A percentile compares a stretch with the other conserved stretches of the same genome.
These are phyloP conservation scores for Trichoderma simmonsii DNA, from an alignment of 2,329 filamentous ascomycete species.

Conservation along the genomic window DNA sequence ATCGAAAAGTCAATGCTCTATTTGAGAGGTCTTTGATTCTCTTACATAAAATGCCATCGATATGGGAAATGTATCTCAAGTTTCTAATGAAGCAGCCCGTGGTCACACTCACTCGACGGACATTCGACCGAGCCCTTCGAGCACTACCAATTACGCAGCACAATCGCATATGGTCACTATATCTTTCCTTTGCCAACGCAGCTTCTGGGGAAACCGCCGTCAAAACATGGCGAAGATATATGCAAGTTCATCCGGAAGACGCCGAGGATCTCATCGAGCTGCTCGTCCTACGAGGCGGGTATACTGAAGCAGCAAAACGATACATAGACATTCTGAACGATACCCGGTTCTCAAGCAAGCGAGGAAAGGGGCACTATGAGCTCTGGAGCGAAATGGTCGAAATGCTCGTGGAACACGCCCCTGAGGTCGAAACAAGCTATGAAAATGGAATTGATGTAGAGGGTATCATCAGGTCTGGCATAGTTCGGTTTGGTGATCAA, in stretches of 20 bases:
- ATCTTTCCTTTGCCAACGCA: constrained; percentile 85
- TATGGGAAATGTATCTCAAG: constrained; percentile 96
- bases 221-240: constrained; percentile 91
- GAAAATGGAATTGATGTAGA: constrained; percentile 87
- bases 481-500: constrained; percentile 87
- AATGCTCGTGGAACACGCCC: constrained; percentile 84
- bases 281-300: constrained; percentile 74
- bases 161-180: constrained; percentile 90
- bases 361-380: constrained; percentile 92
- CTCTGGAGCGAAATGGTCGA: constrained; percentile 98
- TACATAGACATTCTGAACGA: constrained; percentile 95
- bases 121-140: constrained; percentile 88
- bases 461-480: constrained; percentile 86
- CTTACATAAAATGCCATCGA: constrained; percentile 96
- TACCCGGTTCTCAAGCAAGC: constrained; percentile 83
- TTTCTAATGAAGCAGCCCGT: constrained; percentile 91
- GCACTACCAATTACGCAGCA: constrained; percentile 93
- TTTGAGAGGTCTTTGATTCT: constrained; percentile 91
- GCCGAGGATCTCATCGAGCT: constrained; percentile 93
- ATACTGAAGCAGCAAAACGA: constrained; percentile 84
- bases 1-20: constrained; percentile 87
- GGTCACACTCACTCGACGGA: constrained; percentile 78
- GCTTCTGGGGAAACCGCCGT: constrained; percentile 87
- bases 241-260: constrained; percentile 95
- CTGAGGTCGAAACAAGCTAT: constrained; percentile 75